Conservation (phyloP, 2,329 filamentous ascomycete species). For the Aureobasidium sp. region DNA sequence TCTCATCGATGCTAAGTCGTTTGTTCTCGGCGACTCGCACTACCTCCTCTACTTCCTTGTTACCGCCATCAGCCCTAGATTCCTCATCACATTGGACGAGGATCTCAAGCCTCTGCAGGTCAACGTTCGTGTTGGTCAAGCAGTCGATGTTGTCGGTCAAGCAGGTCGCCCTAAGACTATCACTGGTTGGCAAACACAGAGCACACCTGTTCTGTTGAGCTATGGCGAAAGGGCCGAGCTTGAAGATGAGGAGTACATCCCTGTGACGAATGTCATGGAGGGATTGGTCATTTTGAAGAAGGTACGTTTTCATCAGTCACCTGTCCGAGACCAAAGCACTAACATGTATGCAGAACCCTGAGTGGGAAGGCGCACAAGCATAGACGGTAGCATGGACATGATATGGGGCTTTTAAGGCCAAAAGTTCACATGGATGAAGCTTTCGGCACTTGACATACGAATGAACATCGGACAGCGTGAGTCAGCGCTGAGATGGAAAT, state of each 20-base stretch:
- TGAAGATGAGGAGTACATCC: conserved; percentile 95
- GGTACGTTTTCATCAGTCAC: conserved; percentile 50
- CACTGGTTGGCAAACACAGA: conserved; percentile 98
- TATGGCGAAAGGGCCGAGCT: conserved; percentile 93
- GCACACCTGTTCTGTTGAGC: conserved; percentile 91
- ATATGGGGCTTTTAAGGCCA: neutral
- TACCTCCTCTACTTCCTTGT: conserved; percentile 97
- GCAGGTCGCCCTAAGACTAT: conserved; percentile 97
- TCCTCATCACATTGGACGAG: conserved; percentile 94
- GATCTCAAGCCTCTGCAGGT: conserved; percentile 88
- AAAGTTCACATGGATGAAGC: conserved; percentile 5
- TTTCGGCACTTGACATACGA: neutral
- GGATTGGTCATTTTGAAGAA: conserved; percentile 94
- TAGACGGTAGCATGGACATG: conserved; percentile 15
- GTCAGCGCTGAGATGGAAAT: conserved; percentile 8
- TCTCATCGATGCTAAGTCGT: conserved; percentile 92
- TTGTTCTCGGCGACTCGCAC: conserved; percentile 64
- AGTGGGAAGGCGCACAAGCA: conserved; percentile 25
- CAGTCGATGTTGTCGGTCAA: conserved; percentile 95
- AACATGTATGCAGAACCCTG: conserved; percentile 25
- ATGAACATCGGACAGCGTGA: neutral
- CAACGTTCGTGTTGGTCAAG: conserved; percentile 94
- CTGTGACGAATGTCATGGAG: conserved; percentile 83
- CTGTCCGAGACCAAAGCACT: neutral
- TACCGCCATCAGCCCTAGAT: conserved; percentile 92